Evolutionary conservation across 2,329 filamentous ascomycete genomes (phyloP).

Genomic region (Aspergillus phoenicis): DNA sequence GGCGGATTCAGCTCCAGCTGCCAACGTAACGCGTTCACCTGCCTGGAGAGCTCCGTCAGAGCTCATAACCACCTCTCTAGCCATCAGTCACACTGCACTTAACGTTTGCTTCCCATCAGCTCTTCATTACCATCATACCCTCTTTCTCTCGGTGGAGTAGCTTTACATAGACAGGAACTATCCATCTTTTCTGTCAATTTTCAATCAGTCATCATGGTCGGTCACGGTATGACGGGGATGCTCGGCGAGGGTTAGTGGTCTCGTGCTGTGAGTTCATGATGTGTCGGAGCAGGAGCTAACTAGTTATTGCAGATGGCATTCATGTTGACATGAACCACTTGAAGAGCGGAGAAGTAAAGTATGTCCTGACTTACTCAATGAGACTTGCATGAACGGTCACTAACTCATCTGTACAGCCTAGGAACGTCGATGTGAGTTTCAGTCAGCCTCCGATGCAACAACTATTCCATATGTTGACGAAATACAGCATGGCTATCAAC

Average conservation of each 20-base stretch:
- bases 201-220: conserved; percentile 39
- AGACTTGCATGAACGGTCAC: conserved; percentile 17
- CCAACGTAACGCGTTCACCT: conserved; percentile 35
- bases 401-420: conserved; percentile 61
- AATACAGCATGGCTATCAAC: conserved; percentile 88
- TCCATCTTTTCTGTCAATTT: neutral
- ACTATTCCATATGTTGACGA: conserved; percentile 26
- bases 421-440: conserved; percentile 89
- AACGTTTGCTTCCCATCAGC: conserved; percentile 3
- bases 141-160: neutral
- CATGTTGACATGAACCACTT: conserved; percentile 98
- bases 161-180: neutral
- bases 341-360: conserved; percentile 99
- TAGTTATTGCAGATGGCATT: conserved; percentile 76
- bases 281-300: conserved; percentile 19
- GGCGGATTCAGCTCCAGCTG: conserved; percentile 25
- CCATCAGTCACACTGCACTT: conserved; percentile 21
- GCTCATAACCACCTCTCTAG: conserved; percentile 20
- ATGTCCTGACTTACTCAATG: conserved; percentile 46
- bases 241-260: conserved; percentile 46
- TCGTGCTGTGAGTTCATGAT: conserved; percentile 11
- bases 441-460: neutral
- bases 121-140: conserved; percentile 1
- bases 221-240: conserved; percentile 45
- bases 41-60: conserved; percentile 30